Percentiles rank a stretch among this genome's conserved stretches.
phyloP scores from a whole-genome alignment of 1,284 basidiomycete species.

The Sanguinoderma infundibulare region DNA sequence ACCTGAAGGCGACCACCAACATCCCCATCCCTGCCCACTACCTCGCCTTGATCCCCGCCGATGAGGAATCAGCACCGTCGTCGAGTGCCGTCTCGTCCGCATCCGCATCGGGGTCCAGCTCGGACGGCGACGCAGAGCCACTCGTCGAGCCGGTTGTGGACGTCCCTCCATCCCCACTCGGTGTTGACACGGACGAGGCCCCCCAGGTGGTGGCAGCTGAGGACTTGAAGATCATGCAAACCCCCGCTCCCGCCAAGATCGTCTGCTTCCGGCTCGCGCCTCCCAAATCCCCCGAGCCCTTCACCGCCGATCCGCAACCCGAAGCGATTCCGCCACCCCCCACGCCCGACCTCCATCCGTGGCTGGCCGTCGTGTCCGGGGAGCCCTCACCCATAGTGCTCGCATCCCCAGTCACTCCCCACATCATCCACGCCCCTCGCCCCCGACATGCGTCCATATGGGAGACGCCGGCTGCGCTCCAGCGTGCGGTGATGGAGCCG shows the following conservation, averaged over 20 bases:
- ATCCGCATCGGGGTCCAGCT: too few species aligned
- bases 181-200: too few species aligned
- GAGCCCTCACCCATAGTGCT: slow-evolving; percentile 13
- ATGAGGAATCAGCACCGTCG: background rate
- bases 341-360: slow-evolving; percentile 10
- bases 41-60: background rate
- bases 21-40: background rate
- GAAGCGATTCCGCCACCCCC: too few species aligned
- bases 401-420: slow-evolving; percentile 1
- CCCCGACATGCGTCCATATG: background rate
- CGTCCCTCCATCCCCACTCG: too few species aligned
- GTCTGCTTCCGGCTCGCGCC: too few species aligned
- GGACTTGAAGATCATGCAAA: too few species aligned
- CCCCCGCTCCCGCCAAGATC: too few species aligned
- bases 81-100: background rate
- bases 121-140: too few species aligned
- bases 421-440: background rate
- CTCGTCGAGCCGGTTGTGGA: background rate
- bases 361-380: background rate
- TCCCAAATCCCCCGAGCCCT: too few species aligned
- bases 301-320: too few species aligned
- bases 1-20: background rate
- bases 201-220: too few species aligned
- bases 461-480: too few species aligned
- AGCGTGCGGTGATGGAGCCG: background rate